A percentile compares a stretch with the other conserved stretches of the same genome.
These are phyloP conservation scores for Serendipita sp. DNA, from an alignment of 768 basidiomycete species.

Conservation along the genomic window DNA sequence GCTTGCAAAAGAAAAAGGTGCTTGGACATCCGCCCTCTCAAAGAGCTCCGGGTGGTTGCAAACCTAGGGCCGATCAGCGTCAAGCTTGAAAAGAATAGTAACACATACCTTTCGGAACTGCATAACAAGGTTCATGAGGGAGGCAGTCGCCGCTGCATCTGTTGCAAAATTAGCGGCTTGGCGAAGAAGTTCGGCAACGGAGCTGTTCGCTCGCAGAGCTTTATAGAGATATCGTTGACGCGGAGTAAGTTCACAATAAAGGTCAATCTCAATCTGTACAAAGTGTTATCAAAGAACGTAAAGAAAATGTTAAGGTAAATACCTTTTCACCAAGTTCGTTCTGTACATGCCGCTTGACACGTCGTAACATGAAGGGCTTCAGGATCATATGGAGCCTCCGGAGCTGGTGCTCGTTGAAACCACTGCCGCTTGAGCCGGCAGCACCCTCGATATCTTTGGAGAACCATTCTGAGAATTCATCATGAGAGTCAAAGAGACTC, in stretches of 20 bases:
- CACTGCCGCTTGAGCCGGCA: conserved; percentile 67
- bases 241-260: conserved; percentile 86
- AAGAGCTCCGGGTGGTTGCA: conserved; percentile 99
- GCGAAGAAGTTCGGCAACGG: conserved; percentile 81
- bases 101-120: conserved; percentile 82
- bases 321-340: conserved; percentile 99
- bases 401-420: conserved; percentile 87
- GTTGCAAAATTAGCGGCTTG: conserved; percentile 76
- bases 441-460: conserved; percentile 98
- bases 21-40: conserved; percentile 87
- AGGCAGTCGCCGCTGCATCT: conserved; percentile 79
- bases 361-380: conserved; percentile 96
- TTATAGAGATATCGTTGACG: conserved; percentile 83
- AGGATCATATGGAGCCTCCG: conserved; percentile 94
- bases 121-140: conserved; percentile 99
- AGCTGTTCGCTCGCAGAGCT: conserved; percentile 80
- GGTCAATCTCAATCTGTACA: conserved; percentile 80
- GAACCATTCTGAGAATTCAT: conserved; percentile 99
- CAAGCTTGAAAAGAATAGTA: neutral
- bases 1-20: conserved; percentile 76
- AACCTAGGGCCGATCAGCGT: conserved; percentile 33
- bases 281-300: neutral
- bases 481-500: conserved; percentile 93
- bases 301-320: neutral
- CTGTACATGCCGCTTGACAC: conserved; percentile 97